phyloP scores from a whole-genome alignment of 2,329 filamentous ascomycete species.

The Dactylellina parvicollis region DNA sequence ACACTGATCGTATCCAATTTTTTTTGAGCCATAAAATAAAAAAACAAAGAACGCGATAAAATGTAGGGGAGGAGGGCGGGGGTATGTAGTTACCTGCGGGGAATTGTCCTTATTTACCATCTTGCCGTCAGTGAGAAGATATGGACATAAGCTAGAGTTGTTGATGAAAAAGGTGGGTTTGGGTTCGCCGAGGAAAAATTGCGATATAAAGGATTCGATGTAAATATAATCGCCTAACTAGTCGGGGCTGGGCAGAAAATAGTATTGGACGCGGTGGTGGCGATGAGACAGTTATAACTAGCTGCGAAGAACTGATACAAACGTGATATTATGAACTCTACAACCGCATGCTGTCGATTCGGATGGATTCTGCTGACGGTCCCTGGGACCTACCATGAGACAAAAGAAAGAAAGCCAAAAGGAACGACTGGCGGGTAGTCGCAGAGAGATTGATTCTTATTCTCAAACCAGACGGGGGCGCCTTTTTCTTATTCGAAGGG shows the following conservation, averaged over 20 bases:
- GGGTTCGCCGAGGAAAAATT: too few relatives aligned
- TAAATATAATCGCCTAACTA: neutral
- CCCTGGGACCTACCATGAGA: neutral
- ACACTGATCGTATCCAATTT: too few relatives aligned
- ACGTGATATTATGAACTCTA: conserved; percentile 19
- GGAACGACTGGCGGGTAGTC: conserved; percentile 5
- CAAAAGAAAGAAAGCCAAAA: conserved; percentile 25
- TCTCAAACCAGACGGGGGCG: conserved; percentile 11
- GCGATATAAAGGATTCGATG: too few relatives aligned
- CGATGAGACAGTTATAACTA: neutral
- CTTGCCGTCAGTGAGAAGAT: neutral
- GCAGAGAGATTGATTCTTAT: conserved; percentile 5
- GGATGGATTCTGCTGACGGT: neutral
- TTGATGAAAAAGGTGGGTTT: neutral
- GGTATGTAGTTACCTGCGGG: conserved; percentile 32
- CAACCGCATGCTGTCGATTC: conserved; percentile 16
- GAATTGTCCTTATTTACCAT: conserved; percentile 36
- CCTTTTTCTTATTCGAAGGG: conserved; percentile 5
- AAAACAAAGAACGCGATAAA: neutral
- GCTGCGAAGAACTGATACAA: conserved; percentile 10
- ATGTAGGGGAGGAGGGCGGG: neutral
- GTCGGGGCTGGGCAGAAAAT: too few relatives aligned
- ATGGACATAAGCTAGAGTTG: neutral
- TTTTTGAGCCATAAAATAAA: neutral
- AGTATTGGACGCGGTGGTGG: neutral